Base-by-base conservation (phyloP, 164 flowering plant genomes). In the Tinospora cordifolia region DNA sequence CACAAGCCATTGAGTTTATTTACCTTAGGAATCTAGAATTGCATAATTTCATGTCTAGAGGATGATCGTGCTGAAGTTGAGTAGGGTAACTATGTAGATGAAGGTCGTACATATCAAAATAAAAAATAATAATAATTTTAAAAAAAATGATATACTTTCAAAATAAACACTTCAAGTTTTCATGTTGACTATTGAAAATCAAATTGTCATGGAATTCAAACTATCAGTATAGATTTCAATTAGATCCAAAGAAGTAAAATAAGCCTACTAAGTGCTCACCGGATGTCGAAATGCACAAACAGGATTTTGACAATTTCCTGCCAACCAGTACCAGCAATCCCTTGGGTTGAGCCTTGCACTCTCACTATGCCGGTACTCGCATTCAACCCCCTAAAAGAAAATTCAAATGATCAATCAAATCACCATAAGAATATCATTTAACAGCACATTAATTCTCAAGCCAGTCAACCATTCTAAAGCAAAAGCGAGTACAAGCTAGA, bases 281-380 rank as follows among this genome's bases (percentile, higher is more conserved):
- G 94, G 94, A 80, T 91, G 97, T 38, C 97, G 79, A 71, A 89
- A 91, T 54, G 83, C 83, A 76, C 97, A 91, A 15, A 80, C 64
- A 6, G 85, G 91, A 71, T 91, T 88, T 25, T 84, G 76, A 72
- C 92, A 91, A 73, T 72, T 81, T 38, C 91, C 90, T 63, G 81
- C 62, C 75, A 87, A 75, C 97, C 97, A 91, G 71, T 84, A 91
- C 86, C 87, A 87, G 81, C 97, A 91, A 75, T 87, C 91, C 77
- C 85, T 84, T 1, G 90, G 90, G 67, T 88, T 90, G 3, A 88
- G 83, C 82, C 96, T 85, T 2, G 90, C 91, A 44, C 71, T 75
- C 46, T 91, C 93, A 79, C 82, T 83, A 62, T 91, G 97, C 47
- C 94, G 83, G 72, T 80, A 91, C 79, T 91, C 94, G 68, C 94